These are phyloP conservation scores for Lipomyces orientalis DNA, from an alignment of 805 yeast species.

Conservation along the genomic window DNA sequence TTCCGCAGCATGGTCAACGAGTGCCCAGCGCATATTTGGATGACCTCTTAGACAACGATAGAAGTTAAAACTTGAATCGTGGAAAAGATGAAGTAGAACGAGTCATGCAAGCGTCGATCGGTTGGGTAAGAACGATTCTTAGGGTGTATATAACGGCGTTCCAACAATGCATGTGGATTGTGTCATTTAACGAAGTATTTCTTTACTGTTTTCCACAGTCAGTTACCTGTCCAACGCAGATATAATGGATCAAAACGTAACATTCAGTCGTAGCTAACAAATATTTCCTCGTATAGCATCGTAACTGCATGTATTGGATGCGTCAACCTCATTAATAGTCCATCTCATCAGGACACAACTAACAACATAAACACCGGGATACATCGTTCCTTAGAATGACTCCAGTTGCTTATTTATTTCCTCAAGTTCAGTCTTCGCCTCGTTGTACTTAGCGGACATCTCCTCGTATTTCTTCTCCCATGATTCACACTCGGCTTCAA, in stretches of 20 bases:
- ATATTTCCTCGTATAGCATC: neutral
- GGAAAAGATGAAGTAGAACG: neutral
- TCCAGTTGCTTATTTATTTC: slow-evolving; percentile 97
- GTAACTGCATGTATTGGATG: neutral
- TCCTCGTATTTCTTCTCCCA: slow-evolving; percentile 92
- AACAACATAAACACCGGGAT: neutral
- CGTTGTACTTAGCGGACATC: slow-evolving; percentile 75
- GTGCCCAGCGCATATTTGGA: slow-evolving; percentile 49
- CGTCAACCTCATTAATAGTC: neutral
- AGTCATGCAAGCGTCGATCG: neutral
- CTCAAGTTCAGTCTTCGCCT: slow-evolving; percentile 91
- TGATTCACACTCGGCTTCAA: slow-evolving; percentile 90
- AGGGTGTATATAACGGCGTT: neutral
- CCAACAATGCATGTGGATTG: slow-evolving; percentile 1
- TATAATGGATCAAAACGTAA: neutral
- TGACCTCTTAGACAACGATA: slow-evolving; percentile 42
- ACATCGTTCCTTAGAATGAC: slow-evolving; percentile 47
- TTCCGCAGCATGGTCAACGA: slow-evolving; percentile 37
- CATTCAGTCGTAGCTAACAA: neutral
- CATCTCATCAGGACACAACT: neutral
- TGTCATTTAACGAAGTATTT: neutral
- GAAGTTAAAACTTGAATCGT: neutral
- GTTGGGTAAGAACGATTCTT: neutral
- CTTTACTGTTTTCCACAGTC: neutral
- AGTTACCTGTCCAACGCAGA: neutral